These are phyloP conservation scores for Neurospora sp. DNA, from an alignment of 495 filamentous ascomycete species.

Conservation along the genomic window DNA sequence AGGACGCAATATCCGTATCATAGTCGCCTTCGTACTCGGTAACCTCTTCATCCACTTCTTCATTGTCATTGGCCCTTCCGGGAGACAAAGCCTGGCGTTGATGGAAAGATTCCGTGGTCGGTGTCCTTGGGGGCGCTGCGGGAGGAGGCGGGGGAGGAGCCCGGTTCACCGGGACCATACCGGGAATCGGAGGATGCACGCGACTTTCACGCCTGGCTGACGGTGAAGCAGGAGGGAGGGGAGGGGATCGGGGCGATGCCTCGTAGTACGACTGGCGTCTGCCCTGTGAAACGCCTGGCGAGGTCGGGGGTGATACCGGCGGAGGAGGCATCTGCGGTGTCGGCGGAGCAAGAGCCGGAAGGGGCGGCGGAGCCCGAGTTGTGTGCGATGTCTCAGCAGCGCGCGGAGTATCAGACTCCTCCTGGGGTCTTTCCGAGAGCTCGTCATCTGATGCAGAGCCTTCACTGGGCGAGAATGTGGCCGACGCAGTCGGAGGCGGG, in stretches of 20 bases:
- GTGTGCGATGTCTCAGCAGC: constrained; percentile 23
- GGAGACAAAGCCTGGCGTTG: constrained; percentile 11
- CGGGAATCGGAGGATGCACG: constrained; percentile 39
- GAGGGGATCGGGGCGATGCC: constrained; percentile 35
- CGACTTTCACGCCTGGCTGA: constrained; percentile 44
- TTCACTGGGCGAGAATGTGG: constrained; percentile 53
- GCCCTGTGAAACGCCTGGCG: constrained; percentile 42
- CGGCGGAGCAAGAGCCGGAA: constrained; percentile 6
- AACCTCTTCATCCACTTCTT: constrained; percentile 66
- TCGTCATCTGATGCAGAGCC: constrained; percentile 94
- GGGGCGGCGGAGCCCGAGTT: constrained; percentile 31
- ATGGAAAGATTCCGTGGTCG: constrained; percentile 45
- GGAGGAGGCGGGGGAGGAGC: constrained; percentile 77
- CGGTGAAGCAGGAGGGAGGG: constrained; percentile 13
- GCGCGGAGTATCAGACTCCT: constrained; percentile 27
- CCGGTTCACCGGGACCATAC: constrained; percentile 40
- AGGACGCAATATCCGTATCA: constrained; percentile 91
- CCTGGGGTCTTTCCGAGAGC: constrained; percentile 53
- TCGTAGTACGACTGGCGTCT: constrained; percentile 43
- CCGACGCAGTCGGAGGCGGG: constrained; percentile 38
- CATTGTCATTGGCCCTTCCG: constrained; percentile 35
- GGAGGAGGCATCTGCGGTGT: constrained; percentile 16
- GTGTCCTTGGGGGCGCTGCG: constrained; percentile 38
- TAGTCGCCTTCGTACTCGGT: constrained; percentile 98
- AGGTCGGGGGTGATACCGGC: constrained; percentile 40